phyloP scores from a whole-genome alignment of 2,329 filamentous ascomycete genomes.

The Coniosporium tulheliwenetii region DNA sequence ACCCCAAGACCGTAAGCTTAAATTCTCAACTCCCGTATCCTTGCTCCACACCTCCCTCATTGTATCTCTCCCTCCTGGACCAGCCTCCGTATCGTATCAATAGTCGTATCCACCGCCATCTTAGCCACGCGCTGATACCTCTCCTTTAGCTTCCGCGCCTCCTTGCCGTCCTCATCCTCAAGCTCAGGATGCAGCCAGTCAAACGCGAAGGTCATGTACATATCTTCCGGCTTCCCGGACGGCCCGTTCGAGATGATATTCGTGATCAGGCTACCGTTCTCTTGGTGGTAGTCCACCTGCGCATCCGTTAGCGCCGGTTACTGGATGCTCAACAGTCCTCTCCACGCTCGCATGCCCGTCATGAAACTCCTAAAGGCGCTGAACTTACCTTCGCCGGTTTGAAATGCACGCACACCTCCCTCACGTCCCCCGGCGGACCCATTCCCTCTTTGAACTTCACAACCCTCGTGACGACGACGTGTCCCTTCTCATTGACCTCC shows the following conservation, averaged over 20 bases:
- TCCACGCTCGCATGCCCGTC: background rate
- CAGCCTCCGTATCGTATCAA: slow-evolving; percentile 26
- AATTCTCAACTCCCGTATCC: background rate
- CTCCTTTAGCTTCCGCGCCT: slow-evolving; percentile 13
- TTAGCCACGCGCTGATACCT: slow-evolving; percentile 17
- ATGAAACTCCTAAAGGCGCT: background rate
- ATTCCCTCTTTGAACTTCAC: slow-evolving; percentile 23
- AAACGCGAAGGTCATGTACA: slow-evolving; percentile 32
- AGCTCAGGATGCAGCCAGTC: slow-evolving; percentile 22
- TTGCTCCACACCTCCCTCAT: background rate
- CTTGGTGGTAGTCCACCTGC: slow-evolving; percentile 31
- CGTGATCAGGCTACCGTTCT: slow-evolving; percentile 24
- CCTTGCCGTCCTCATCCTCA: slow-evolving; percentile 16
- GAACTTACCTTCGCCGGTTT: slow-evolving; percentile 23
- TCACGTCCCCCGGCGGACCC: slow-evolving; percentile 13
- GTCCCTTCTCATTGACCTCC: slow-evolving; percentile 13
- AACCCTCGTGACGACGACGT: slow-evolving; percentile 15
- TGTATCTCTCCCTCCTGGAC: slow-evolving; percentile 20
- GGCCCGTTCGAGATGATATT: slow-evolving; percentile 28
- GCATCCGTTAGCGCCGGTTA: background rate
- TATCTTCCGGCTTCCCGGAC: slow-evolving; percentile 14
- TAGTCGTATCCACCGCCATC: slow-evolving; percentile 26
- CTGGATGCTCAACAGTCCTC: background rate
- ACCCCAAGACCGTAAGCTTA: too few species aligned
- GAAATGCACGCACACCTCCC: slow-evolving; percentile 22